Evolutionary conservation across 78 protist species (phyloP), one percentile per base, ranked within the genome.

Genomic region (Dictyostelium brefeldianum): DNA sequence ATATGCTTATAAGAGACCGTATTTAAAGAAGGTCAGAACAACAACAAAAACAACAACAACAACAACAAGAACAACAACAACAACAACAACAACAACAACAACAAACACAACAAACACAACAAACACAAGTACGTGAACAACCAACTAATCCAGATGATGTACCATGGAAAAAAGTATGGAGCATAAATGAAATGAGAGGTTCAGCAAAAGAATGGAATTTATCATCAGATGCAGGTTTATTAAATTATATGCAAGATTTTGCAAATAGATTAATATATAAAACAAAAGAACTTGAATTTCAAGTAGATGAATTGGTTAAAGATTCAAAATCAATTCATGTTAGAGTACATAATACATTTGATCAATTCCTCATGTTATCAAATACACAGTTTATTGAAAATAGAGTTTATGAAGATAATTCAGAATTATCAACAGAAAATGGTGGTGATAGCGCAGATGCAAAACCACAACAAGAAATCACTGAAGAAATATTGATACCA

Each of bases 301-400:
- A 85, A 46, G 94, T 96, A 1, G 95, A 96, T 48, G 74, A 79
- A 22, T 67, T 96, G 1, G 94, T 78, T 31, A 69, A 83, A 56
- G 91, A 92, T 62, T 65, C 93, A 18, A 64, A 78, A 59, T 54
- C 90, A 10, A 59, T 89, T 43, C 67, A 69, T 82, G 91, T 81
- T 36, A 85, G 53, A 51, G 87, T 92, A 25, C 94, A 96, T 89
- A 96, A 96, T 62, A 92, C 94, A 36, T 96, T 96, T 78, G 95
- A 96, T 75, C 89, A 92, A 67, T 96, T 96, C 22, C 59, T 92
- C 27, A 81, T 93, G 97, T 80, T 96, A n/a, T 87, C 97, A 48
- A 91, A 96, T 81, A 64, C 94, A 31, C 97, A 96, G 70, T 96
- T 93, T 64, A 93, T 96, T 46, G 97, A 96, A 77, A 96, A 96